Base-by-base conservation (phyloP, 2,329 filamentous ascomycete genomes). In the Botrytis cinerea region DNA sequence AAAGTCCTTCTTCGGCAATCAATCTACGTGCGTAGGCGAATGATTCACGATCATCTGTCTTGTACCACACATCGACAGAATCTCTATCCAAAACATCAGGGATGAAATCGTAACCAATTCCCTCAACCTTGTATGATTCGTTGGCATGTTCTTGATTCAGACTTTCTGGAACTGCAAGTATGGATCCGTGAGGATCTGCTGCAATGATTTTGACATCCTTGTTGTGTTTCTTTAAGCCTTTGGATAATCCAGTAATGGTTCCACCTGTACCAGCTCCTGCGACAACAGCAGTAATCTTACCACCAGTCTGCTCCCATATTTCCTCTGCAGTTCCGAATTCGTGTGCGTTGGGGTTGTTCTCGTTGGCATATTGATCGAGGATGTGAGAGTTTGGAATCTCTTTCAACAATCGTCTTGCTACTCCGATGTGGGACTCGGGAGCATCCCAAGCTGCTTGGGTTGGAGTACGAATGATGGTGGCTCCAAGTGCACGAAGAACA, bases 41-140 rank as follows among this genome's bases (percentile, higher is more conserved):
- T 3, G 95, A 95, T 81, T 97, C 93, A 75, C 89, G 88, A 81
- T 99, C 96, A 75, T 95, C 93, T 5, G 96, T 99, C 89, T 99
- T 99, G 86, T 98, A 98, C 96, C 96, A 99, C 81, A 92, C 92
- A 82, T 98, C 93, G 45, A 99, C 93, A 8, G 88, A 82, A 43
- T 90, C 83, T 80, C 92, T 93, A 77, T 96, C 91, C 72, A 99
- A 86, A 8, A 99, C 97, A 38, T 98, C 93, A 10, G 97, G 96
- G 74, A 99, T 92, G 82, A 99, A 99, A 82, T 99, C 96, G 82
- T 99, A 99, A 32, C 96, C 96, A 79, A 99, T 99, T 61, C 96
- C 96, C 85, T 99, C 96, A 0, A 99, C 96, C 85, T 99, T 98
- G 86, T 99, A 99, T 1, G 91, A 86, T 82, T 94, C 90, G 80